Evolutionary conservation across 106 monocot genomes (phyloP), one percentile per base, ranked within the genome.

Genomic region (Gastrodia elata): DNA sequence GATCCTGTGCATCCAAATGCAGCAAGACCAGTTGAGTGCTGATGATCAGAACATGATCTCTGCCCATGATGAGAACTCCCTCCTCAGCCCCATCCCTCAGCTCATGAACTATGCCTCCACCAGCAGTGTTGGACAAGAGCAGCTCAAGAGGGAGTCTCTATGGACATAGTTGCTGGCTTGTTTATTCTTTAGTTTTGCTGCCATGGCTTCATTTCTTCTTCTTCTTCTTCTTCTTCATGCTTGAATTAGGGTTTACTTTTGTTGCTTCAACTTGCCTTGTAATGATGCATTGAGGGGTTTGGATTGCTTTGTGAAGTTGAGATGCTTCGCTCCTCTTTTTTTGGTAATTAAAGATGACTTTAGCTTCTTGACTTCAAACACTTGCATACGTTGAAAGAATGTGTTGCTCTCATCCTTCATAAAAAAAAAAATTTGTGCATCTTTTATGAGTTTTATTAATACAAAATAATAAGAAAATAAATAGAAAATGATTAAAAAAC

Each of bases 1-100:
- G 82, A 83, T 91, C 20, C 44, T 91, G 8, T 91, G 86, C 79
- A 71, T 88, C 39, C 88, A 91, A 44, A 90, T 93, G 89, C 93
- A 93, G 75, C 79, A 85, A 25, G 78, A 84, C 25, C 72, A 76
- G 22, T 38, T 80, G 40, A 44, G 40, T 68, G 22, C 39, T 24
- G 52, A 67, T 3, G 65, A 74, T 6, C 81, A 76, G 28, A 67
- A 48, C 44, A 26, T 22, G 69, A 39, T 61, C 10, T 30, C 27
- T 30, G 30, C 61, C n/a, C 72, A 30, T 2, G 77, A 80, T 11
- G 24, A 55, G 25, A 74, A 70, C 30, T 87, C 14, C 22, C 65
- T 61, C 49, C 74, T 32, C 8, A 14, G 37, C 27, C 67, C 39
- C 40, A 58, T 83, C 4, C 80, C 82, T 6, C 85, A 80, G 78